Percentiles rank a stretch among this genome's conserved stretches.
Evolutionary conservation across 805 yeast genomes (phyloP).

Genomic region (Ogataea glucozyma): DNA sequence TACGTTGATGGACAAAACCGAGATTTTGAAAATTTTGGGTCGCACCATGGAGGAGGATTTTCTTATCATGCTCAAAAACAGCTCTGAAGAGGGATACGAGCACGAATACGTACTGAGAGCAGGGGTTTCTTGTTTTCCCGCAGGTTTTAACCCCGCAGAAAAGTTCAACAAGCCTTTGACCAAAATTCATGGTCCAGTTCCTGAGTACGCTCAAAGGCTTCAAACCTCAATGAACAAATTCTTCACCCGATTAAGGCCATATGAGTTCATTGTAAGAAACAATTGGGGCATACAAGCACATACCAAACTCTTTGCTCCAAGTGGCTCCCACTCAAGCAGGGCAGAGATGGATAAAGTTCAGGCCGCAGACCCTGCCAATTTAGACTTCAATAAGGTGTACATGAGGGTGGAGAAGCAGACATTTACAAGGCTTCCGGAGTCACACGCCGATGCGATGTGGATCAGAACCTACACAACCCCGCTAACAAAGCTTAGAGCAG

Average conservation of each 20-base stretch:
- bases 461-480: constrained; percentile 62
- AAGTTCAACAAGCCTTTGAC: constrained; percentile 57
- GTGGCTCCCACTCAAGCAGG: constrained; percentile 42
- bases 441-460: constrained; percentile 49
- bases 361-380: constrained; percentile 34
- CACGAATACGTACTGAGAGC: constrained; percentile 63
- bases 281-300: constrained; percentile 76
- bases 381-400: constrained; percentile 50
- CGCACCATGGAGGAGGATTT: constrained; percentile 62
- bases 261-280: constrained; percentile 58
- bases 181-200: constrained; percentile 69
- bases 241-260: constrained; percentile 54
- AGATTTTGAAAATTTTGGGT: constrained; percentile 22
- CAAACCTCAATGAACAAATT: constrained; percentile 66
- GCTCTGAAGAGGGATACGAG: constrained; percentile 36
- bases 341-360: constrained; percentile 37
- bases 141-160: constrained; percentile 67
- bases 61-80: constrained; percentile 48
- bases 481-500: constrained; percentile 45
- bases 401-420: constrained; percentile 62
- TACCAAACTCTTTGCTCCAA: constrained; percentile 46
- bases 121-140: constrained; percentile 62
- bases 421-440: constrained; percentile 51
- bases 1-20: constrained; percentile 10
- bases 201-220: constrained; percentile 58